These are phyloP conservation scores for Thermomyces lanuginosus DNA, from an alignment of 2,329 filamentous ascomycete species.

Conservation along the genomic window DNA sequence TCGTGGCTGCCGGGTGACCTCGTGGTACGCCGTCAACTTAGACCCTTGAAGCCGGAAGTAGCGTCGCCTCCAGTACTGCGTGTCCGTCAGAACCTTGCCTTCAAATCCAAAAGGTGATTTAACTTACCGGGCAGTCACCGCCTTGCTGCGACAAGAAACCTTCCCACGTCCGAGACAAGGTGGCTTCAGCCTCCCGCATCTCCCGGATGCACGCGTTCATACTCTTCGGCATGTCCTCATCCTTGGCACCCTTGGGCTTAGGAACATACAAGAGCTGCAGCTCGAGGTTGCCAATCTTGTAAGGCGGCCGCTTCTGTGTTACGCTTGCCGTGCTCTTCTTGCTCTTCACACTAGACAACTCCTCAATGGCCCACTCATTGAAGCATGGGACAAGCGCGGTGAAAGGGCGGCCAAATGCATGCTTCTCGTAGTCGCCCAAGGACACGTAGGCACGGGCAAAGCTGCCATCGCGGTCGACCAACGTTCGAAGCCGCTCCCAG, in stretches of 20 bases:
- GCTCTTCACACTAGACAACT: conserved; percentile 82
- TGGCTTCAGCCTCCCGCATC: conserved; percentile 75
- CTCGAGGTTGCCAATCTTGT: conserved; percentile 87
- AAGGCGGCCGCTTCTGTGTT: conserved; percentile 62
- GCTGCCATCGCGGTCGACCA: conserved; percentile 80
- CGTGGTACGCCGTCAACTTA: conserved; percentile 89
- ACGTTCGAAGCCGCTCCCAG: conserved; percentile 72
- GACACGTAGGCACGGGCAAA: conserved; percentile 90
- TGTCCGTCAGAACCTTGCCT: conserved; percentile 22
- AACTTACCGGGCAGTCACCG: conserved; percentile 85
- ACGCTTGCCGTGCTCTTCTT: conserved; percentile 52
- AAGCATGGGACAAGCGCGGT: conserved; percentile 85
- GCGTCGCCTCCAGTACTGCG: conserved; percentile 85
- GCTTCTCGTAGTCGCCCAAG: conserved; percentile 76
- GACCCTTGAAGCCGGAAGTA: conserved; percentile 90
- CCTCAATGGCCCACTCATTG: conserved; percentile 96
- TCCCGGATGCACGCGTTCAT: conserved; percentile 94
- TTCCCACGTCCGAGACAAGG: conserved; percentile 63
- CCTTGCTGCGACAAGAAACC: conserved; percentile 90
- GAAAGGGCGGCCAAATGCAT: conserved; percentile 76
- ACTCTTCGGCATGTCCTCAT: conserved; percentile 98
- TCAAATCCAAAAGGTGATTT: background rate
- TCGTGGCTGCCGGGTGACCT: conserved; percentile 83
- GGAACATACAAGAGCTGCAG: conserved; percentile 90
- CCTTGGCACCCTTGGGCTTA: conserved; percentile 66